These are phyloP conservation scores for Flaveria brownii DNA, from an alignment of 129 eudicot species.

Conservation along the genomic window DNA sequence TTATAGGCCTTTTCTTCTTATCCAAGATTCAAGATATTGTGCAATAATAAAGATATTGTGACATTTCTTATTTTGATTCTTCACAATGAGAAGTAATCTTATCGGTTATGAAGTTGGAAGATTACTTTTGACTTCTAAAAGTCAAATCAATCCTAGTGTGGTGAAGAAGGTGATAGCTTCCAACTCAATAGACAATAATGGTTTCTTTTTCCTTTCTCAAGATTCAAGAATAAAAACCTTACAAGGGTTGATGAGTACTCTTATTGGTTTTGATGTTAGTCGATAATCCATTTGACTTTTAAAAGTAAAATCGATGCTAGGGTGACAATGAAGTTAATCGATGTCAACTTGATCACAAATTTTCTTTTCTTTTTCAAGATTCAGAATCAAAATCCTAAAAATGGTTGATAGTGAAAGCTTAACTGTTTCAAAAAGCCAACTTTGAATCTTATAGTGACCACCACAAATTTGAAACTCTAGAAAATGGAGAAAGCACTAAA, in stretches of 20 bases:
- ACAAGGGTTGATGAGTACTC: background rate
- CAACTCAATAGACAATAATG: background rate
- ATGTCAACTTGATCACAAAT: background rate
- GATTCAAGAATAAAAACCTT: constrained; percentile 28
- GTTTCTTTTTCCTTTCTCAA: background rate
- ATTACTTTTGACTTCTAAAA: background rate
- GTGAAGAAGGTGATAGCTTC: background rate
- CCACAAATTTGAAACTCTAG: constrained; percentile 7
- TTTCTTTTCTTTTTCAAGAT: constrained; percentile 9
- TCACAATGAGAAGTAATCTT: background rate
- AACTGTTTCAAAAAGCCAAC: constrained; percentile 9
- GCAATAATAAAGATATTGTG: background rate
- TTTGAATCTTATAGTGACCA: constrained; percentile 26
- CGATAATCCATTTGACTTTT: background rate
- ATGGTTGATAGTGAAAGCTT: constrained; percentile 23
- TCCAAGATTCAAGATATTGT: background rate
- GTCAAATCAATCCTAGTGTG: background rate
- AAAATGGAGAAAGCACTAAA: constrained; percentile 32
- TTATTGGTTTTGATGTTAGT: background rate
- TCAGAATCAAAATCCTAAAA: constrained; percentile 29
- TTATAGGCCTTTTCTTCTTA: background rate
- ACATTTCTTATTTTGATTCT: background rate
- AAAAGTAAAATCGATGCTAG: background rate
- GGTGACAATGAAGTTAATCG: background rate
- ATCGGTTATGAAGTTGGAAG: background rate